Conservation (phyloP, 2,329 filamentous ascomycete genomes). For the Ampelomyces quisqualis region DNA sequence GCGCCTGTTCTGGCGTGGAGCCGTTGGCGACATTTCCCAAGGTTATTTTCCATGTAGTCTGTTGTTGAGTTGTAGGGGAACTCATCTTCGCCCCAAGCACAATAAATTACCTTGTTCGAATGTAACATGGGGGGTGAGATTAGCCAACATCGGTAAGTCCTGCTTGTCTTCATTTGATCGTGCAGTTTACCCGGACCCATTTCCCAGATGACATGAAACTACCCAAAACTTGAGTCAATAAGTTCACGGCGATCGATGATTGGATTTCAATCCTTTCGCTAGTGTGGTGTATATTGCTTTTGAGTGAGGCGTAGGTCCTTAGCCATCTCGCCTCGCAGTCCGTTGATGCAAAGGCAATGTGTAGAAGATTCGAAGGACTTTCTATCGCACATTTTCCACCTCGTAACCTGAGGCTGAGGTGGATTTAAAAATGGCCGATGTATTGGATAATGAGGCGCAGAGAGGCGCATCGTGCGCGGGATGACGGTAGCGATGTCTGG, state of each 20-base stretch:
- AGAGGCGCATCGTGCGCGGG: background rate
- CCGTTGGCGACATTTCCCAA: too few species aligned
- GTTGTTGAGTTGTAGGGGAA: too few species aligned
- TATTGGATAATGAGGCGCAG: background rate
- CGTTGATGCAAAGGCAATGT: constrained; percentile 11
- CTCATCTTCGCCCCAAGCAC: background rate
- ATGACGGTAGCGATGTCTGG: background rate
- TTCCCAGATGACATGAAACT: constrained; percentile 4
- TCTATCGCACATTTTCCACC: constrained; percentile 14
- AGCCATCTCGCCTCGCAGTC: constrained; percentile 10
- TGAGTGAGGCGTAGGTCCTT: constrained; percentile 5
- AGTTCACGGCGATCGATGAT: constrained; percentile 8
- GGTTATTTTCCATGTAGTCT: background rate
- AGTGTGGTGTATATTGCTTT: constrained; percentile 11
- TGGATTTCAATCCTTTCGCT: background rate
- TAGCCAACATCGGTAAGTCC: background rate
- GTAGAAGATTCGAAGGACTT: constrained; percentile 17
- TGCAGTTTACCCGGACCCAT: background rate
- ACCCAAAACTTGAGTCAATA: constrained; percentile 7
- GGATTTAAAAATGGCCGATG: background rate
- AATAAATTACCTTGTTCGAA: background rate
- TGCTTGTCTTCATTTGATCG: background rate
- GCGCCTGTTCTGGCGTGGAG: background rate
- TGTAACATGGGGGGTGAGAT: too few species aligned
- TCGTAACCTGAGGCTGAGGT: constrained; percentile 16